Evolutionary conservation across 345 rosid genomes (phyloP).

Genomic region (Arabidopsis arenosa): DNA sequence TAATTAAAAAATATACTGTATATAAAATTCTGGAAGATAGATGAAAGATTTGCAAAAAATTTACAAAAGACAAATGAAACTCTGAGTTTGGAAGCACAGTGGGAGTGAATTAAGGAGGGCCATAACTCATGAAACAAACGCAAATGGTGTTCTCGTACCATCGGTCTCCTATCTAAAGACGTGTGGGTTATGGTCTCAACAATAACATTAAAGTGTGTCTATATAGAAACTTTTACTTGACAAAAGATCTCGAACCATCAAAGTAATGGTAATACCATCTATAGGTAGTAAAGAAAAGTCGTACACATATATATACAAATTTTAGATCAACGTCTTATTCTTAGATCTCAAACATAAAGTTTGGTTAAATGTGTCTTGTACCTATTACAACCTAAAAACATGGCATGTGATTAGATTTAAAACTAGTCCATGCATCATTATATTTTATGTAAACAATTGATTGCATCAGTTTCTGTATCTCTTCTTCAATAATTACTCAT

Average conservation of each 20-base stretch:
- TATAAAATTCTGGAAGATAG: slow-evolving; percentile 2
- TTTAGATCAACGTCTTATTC: slow-evolving; percentile 18
- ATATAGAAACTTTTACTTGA: slow-evolving; percentile 21
- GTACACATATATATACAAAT: neutral
- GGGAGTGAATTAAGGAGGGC: slow-evolving; percentile 5
- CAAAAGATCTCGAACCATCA: slow-evolving; percentile 4
- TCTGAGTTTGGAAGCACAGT: neutral
- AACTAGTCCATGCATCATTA: slow-evolving; percentile 32
- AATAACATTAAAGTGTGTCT: slow-evolving; percentile 19
- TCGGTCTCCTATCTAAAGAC: slow-evolving; percentile 37
- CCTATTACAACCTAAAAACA: slow-evolving; percentile 38
- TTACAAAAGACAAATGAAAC: slow-evolving; percentile 18
- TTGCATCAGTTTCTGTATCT: slow-evolving; percentile 11
- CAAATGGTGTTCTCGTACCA: slow-evolving; percentile 37
- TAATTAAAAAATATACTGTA: neutral
- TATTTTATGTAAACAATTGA: slow-evolving; percentile 19
- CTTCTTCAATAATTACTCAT: neutral
- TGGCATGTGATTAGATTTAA: slow-evolving; percentile 43
- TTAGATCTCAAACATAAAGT: slow-evolving; percentile 37
- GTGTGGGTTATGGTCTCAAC: slow-evolving; percentile 33
- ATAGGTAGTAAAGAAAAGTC: neutral
- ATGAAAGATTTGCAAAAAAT: neutral
- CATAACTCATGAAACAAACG: slow-evolving; percentile 25
- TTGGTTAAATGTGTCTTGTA: slow-evolving; percentile 35
- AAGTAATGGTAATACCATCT: neutral